A percentile compares a stretch with the other conserved stretches of the same genome.
Conservation (phyloP, 225 moss, liverwort and hornwort genomes). For the Lunularia cruciata region DNA sequence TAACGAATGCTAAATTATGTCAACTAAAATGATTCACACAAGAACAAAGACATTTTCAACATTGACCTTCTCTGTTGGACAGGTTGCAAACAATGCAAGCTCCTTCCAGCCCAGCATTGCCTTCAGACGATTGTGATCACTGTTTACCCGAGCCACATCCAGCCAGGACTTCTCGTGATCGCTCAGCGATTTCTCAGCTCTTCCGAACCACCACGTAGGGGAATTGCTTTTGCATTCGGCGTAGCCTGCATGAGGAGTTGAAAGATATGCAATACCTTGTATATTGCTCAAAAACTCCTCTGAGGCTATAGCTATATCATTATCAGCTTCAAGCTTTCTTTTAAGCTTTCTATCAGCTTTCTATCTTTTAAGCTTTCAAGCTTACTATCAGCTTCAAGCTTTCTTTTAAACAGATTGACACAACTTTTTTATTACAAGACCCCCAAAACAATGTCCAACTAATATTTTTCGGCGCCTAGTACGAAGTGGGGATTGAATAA, state of each 20-base stretch:
- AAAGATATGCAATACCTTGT: slow-evolving; percentile 10
- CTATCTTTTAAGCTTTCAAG: too few species aligned
- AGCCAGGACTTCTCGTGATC: background rate
- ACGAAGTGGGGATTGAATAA: background rate
- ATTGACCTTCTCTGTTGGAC: slow-evolving; percentile 3
- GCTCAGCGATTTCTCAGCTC: too few species aligned
- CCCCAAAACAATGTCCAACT: slow-evolving; percentile 22
- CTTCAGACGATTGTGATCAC: background rate
- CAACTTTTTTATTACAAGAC: slow-evolving; percentile 22
- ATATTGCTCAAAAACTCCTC: slow-evolving; percentile 2
- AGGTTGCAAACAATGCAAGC: slow-evolving; percentile 13
- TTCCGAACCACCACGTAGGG: too few species aligned
- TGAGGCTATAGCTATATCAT: background rate
- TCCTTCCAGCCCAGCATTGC: slow-evolving; percentile 4
- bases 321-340: too few species aligned
- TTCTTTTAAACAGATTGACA: background rate
- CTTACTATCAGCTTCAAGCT: too few species aligned
- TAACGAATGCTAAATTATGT: too few species aligned
- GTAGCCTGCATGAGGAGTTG: slow-evolving; percentile 7
- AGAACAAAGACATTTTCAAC: too few species aligned
- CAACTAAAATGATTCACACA: too few species aligned
- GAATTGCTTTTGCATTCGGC: background rate
- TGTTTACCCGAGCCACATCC: background rate
- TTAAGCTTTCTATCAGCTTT: too few species aligned
- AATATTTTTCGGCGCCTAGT: slow-evolving; percentile 9